These are phyloP conservation scores for Gelatoporia subvermispora DNA, from an alignment of 768 basidiomycete genomes.

Conservation along the genomic window DNA sequence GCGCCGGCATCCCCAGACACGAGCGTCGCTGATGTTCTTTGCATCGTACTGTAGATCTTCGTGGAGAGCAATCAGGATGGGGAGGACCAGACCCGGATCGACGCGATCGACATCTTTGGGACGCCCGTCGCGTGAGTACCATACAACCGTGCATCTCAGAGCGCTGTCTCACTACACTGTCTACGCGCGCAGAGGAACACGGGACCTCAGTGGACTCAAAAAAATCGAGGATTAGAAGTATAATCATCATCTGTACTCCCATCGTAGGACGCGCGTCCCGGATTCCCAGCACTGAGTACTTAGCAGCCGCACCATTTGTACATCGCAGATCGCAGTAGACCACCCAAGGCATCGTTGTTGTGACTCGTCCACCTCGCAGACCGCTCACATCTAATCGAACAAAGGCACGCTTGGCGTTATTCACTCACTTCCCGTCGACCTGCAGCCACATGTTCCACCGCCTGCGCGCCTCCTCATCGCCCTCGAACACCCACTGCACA, in stretches of 20 bases:
- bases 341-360: too few species aligned
- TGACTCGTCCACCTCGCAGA: too few species aligned
- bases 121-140: conserved; percentile 51
- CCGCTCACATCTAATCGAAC: too few species aligned
- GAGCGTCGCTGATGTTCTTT: not conserved
- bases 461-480: conserved; percentile 61
- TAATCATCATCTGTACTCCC: too few species aligned
- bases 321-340: too few species aligned
- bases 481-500: conserved; percentile 80
- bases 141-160: not conserved
- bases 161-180: not conserved
- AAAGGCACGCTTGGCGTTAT: too few species aligned
- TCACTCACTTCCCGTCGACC: conserved; percentile 56
- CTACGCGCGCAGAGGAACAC: conserved; percentile 9
- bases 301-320: too few species aligned
- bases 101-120: conserved; percentile 63
- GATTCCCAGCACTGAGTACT: too few species aligned
- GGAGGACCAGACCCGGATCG: conserved; percentile 62
- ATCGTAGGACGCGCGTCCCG: too few species aligned
- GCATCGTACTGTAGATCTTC: conserved; percentile 46
- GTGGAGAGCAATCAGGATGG: conserved; percentile 61
- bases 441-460: conserved; percentile 88
- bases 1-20: not conserved
- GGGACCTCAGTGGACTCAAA: conserved; percentile 24
- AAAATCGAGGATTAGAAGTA: conserved; percentile 18